These are phyloP conservation scores for Sindora glabra DNA, from an alignment of 306 rosid genomes.

Conservation along the genomic window DNA sequence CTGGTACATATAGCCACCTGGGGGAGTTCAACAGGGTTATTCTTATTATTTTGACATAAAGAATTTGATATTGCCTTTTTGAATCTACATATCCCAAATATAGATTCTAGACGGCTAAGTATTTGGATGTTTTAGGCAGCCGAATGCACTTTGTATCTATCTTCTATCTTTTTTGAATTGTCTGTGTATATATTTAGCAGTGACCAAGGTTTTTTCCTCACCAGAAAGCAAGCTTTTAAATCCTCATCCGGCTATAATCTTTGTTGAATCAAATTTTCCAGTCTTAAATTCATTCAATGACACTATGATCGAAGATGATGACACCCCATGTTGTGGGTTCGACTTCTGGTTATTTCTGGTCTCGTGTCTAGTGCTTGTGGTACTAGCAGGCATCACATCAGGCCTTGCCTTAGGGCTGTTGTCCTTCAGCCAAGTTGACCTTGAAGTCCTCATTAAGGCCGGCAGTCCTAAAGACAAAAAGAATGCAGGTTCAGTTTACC, in stretches of 20 bases:
- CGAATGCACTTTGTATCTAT: too few relatives aligned
- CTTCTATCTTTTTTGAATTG: too few relatives aligned
- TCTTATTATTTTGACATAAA: too few relatives aligned
- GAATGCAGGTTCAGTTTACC: slow-evolving; percentile 41
- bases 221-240: not conserved
- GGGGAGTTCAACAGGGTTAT: too few relatives aligned
- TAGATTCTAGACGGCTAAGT: too few relatives aligned
- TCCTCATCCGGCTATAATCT: not conserved
- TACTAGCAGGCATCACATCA: slow-evolving; percentile 56
- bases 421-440: slow-evolving; percentile 64
- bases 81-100: too few relatives aligned
- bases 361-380: slow-evolving; percentile 31
- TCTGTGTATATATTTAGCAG: too few relatives aligned
- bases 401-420: slow-evolving; percentile 72
- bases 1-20: too few relatives aligned
- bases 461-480: slow-evolving; percentile 53
- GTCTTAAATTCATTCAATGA: not conserved
- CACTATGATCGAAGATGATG: slow-evolving; percentile 23
- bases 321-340: slow-evolving; percentile 35
- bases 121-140: too few relatives aligned
- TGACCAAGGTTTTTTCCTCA: slow-evolving; percentile 7
- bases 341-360: slow-evolving; percentile 46
- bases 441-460: slow-evolving; percentile 60
- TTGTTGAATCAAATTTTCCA: not conserved
- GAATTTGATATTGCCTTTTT: too few relatives aligned